Percentiles rank a stretch among this genome's conserved stretches.
These are phyloP conservation scores for Entomortierella chlamydospora DNA, from an alignment of 192 early-diverging fungal species.

Conservation along the genomic window DNA sequence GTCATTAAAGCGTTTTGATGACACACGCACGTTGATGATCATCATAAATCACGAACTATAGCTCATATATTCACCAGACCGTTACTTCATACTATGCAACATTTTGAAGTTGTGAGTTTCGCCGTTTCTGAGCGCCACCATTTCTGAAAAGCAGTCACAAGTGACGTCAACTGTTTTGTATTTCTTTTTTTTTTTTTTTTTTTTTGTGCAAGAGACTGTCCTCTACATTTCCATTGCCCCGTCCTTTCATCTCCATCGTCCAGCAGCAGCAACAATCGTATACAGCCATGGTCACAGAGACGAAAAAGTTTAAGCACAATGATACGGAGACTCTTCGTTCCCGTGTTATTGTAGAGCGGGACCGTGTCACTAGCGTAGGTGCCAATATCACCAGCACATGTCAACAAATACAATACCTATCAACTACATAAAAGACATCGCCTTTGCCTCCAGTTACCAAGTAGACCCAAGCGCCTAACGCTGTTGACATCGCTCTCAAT, in stretches of 20 bases:
- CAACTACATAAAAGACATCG: background rate
- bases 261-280: background rate
- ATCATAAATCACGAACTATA: too few relatives aligned
- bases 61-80: too few relatives aligned
- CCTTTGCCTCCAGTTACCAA: background rate
- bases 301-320: conserved; percentile 48
- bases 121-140: too few relatives aligned
- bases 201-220: background rate
- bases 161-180: conserved; percentile 1
- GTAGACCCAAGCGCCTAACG: background rate
- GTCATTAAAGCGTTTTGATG: too few relatives aligned
- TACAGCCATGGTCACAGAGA: conserved; percentile 41
- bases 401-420: too few relatives aligned
- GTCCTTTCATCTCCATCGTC: background rate
- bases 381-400: background rate
- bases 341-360: conserved; percentile 74
- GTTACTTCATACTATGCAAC: too few relatives aligned
- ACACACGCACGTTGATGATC: too few relatives aligned
- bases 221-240: background rate
- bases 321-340: conserved; percentile 61
- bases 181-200: conserved; percentile 16
- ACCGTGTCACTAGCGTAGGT: conserved; percentile 75
- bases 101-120: too few relatives aligned
- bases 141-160: background rate
- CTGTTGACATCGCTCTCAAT: conserved; percentile 2